phyloP scores from a whole-genome alignment of 805 yeast genomes.

The Huiozyma naganishii region DNA sequence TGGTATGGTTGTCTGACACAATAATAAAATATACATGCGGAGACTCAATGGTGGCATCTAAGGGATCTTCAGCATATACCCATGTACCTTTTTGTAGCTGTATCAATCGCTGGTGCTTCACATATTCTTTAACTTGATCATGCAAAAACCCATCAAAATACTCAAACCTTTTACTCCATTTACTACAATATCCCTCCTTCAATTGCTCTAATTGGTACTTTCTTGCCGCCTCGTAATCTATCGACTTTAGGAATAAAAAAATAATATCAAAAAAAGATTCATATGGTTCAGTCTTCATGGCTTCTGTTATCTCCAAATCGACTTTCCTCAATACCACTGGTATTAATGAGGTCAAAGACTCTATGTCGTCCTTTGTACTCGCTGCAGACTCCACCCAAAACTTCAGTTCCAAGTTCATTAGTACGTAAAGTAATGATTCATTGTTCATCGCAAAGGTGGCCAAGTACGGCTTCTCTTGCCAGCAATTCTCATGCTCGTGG shows the following conservation, averaged over 20 bases:
- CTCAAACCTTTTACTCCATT: constrained; percentile 38
- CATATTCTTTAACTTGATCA: constrained; percentile 55
- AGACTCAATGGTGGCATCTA: constrained; percentile 15
- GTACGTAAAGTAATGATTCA: constrained; percentile 43
- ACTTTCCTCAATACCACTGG: constrained; percentile 30
- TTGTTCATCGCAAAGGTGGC: constrained; percentile 28
- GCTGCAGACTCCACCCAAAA: constrained; percentile 51
- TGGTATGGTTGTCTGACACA: constrained; percentile 56
- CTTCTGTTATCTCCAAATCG: constrained; percentile 4
- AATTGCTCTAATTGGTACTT: constrained; percentile 39
- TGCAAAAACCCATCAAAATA: constrained; percentile 41
- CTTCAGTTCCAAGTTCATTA: constrained; percentile 46
- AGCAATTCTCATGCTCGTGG: constrained; percentile 5
- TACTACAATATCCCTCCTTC: constrained; percentile 27
- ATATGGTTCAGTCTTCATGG: constrained; percentile 5
- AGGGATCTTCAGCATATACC: constrained; percentile 59
- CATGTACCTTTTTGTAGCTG: constrained; percentile 69
- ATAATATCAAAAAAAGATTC: constrained; percentile 33
- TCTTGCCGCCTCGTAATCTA: constrained; percentile 42
- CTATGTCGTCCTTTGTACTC: constrained; percentile 42
- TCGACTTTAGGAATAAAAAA: constrained; percentile 32
- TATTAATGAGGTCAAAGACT: constrained; percentile 38
- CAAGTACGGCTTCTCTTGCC: constrained; percentile 29
- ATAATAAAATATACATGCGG: constrained; percentile 44
- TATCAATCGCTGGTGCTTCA: constrained; percentile 62